Evolutionary conservation across 441 rosid genomes (phyloP).

Genomic region (Adansonia gregorii): DNA sequence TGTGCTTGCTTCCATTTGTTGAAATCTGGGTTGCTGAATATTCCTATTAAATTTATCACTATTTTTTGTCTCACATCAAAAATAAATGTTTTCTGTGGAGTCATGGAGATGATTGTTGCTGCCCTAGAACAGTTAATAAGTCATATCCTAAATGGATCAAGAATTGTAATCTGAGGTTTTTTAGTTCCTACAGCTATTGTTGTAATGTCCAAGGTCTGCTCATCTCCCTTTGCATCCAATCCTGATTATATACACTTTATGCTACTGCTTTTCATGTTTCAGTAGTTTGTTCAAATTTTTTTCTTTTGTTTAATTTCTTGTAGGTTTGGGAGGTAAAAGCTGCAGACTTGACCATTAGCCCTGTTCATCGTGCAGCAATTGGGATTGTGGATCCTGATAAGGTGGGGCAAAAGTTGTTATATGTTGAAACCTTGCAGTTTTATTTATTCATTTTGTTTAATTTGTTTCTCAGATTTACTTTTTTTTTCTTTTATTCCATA

Average conservation of each 20-base stretch:
- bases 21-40: slow-evolving; percentile 1
- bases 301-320: slow-evolving; percentile 12
- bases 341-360: slow-evolving; percentile 92
- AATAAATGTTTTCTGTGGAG: background rate
- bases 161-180: background rate
- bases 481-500: background rate
- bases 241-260: background rate
- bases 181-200: background rate
- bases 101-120: background rate
- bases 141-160: slow-evolving; percentile 13
- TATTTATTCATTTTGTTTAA: background rate
- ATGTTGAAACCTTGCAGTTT: background rate
- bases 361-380: slow-evolving; percentile 84
- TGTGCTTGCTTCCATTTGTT: background rate
- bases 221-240: background rate
- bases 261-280: background rate
- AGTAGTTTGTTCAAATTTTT: background rate
- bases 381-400: slow-evolving; percentile 81
- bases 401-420: slow-evolving; percentile 45
- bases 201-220: slow-evolving; percentile 1
- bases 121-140: background rate
- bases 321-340: slow-evolving; percentile 99
- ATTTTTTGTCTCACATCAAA: background rate
- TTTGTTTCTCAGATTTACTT: background rate
- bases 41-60: background rate